Evolutionary conservation across 129 eudicot genomes (phyloP), one percentile per base, ranked within the genome.

Genomic region (Lactuca sativa): DNA sequence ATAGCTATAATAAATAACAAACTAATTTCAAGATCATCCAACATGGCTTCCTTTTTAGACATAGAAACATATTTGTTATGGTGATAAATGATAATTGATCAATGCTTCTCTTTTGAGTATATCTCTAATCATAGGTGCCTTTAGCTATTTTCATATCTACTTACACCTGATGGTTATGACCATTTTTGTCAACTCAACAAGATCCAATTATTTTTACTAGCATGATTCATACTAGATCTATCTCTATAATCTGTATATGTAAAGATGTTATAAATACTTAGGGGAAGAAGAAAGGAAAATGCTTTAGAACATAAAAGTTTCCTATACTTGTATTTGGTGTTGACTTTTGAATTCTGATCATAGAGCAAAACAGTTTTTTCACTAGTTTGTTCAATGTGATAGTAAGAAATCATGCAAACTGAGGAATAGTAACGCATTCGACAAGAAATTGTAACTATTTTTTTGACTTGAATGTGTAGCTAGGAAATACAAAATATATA

Each of bases 401-500:
- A 43, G 49, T 43, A 25, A 25, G 30, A 25, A 25, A 25, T 25
- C 30, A 25, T 25, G 30, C 30, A 25, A 25, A 25, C 30, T 25
- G 49, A 43, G 49, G 10, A 43, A 9, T 43, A 9, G 13, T 43
- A 43, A 43, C 13, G 13, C 13, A 1, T 9, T 7, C 49, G 13
- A 43, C 49, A 43, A 43, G 7, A 43, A 43, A 43, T 9, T 43
- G 4, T 43, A 9, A 43, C 3, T 43, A 8, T 43, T 7, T 56
- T 25, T 25, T 25, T 57, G 31, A 25, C 62, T 57, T n/a, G n/a
- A 57, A 57, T 57, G 8, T 57, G 62, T 11, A n/a, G 9, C 62
- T 58, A 58, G 62, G 62, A 31, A 58, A 58, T 7, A 58, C 62
- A 58, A 25, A 57, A 57, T 30, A 58, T 40, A 40, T 30, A 58